Percentiles rank a stretch among this genome's conserved stretches.
Conservation (phyloP, 2,329 filamentous ascomycete genomes). For the Bipolaris victoriae region DNA sequence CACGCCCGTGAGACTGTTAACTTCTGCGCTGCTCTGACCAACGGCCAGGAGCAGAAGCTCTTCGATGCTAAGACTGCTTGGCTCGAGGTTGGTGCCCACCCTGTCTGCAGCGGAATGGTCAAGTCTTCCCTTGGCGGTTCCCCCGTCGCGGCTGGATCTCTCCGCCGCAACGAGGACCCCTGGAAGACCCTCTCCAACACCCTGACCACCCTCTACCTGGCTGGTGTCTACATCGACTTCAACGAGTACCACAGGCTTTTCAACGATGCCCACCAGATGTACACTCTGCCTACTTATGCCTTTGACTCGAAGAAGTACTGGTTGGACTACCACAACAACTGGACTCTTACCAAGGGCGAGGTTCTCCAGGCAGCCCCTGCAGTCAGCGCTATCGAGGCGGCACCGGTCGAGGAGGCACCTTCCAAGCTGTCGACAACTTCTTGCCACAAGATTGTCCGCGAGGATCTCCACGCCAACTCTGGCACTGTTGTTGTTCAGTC, state of each 20-base stretch:
- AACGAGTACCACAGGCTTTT: slow-evolving; percentile 72
- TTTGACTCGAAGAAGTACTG: slow-evolving; percentile 77
- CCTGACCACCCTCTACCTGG: slow-evolving; percentile 65
- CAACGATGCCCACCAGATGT: slow-evolving; percentile 62
- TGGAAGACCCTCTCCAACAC: slow-evolving; percentile 68
- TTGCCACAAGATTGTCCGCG: slow-evolving; percentile 68
- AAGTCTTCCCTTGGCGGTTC: slow-evolving; percentile 65
- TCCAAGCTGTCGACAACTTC: slow-evolving; percentile 68
- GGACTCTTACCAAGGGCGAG: slow-evolving; percentile 72
- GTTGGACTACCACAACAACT: slow-evolving; percentile 74
- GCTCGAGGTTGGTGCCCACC: slow-evolving; percentile 77
- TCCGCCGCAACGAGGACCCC: slow-evolving; percentile 66
- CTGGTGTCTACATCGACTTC: slow-evolving; percentile 71
- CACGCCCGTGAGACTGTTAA: slow-evolving; percentile 73
- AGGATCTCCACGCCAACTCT: slow-evolving; percentile 66
- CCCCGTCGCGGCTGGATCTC: slow-evolving; percentile 63
- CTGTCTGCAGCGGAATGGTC: slow-evolving; percentile 71
- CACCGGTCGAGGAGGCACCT: slow-evolving; percentile 50
- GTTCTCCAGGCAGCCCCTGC: slow-evolving; percentile 52
- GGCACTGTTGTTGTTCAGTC: slow-evolving; percentile 69
- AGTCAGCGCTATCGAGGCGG: slow-evolving; percentile 47
- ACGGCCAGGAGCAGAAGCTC: slow-evolving; percentile 63
- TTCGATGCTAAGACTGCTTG: slow-evolving; percentile 72
- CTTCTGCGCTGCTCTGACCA: slow-evolving; percentile 67
- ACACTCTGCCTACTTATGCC: slow-evolving; percentile 71